Evolutionary conservation across 768 basidiomycete species (phyloP), one percentile per base, ranked within the genome.

Genomic region (Hericium coralloides): DNA sequence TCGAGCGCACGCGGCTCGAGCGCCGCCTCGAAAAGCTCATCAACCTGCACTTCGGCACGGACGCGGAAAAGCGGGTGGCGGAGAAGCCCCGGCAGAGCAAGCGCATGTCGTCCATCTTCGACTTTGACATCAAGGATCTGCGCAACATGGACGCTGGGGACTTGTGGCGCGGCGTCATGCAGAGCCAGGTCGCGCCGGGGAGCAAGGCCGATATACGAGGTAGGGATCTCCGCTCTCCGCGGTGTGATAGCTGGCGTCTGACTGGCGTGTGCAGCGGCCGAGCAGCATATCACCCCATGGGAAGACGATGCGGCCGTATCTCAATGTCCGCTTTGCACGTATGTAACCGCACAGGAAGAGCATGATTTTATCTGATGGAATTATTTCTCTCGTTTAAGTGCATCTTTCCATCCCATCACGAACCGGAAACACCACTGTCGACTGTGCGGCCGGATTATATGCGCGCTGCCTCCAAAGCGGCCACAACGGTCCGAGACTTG

Each of bases 361-460:
- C 45, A 4, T 58, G 9, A 12, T 49, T 43, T 43, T 50, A 47
- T 48, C 43, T 31, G 12, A 57, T 25, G 17, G 8, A 48, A 25
- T 26, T 39, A 10, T 43, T 12, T 25, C 2, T n/a, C 37, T 37
- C 37, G n/a, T 9, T 12, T 36, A 52, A 83, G 82, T 62, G 77
- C 80, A 52, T 81, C 87, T 1, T 98, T 98, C 67, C 89, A 94
- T 66, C 82, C 90, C 0, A 72, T 98, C 2, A 91, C 92, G 1
- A 95, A 93, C 63, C 84, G 95, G 14, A 95, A 95, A 72, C 95
- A 98, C 63, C 95, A 98, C 66, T 98, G 95, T 67, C 85, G 95
- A 9, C 74, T 98, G 14, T 98, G 95, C 63, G 95, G 95, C 0
- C 78, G 85, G 55, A 89, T 98, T 41, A 84, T 98, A 12, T 98